Conservation (phyloP, 2,329 filamentous ascomycete genomes). For the Neonectria magnoliae region DNA sequence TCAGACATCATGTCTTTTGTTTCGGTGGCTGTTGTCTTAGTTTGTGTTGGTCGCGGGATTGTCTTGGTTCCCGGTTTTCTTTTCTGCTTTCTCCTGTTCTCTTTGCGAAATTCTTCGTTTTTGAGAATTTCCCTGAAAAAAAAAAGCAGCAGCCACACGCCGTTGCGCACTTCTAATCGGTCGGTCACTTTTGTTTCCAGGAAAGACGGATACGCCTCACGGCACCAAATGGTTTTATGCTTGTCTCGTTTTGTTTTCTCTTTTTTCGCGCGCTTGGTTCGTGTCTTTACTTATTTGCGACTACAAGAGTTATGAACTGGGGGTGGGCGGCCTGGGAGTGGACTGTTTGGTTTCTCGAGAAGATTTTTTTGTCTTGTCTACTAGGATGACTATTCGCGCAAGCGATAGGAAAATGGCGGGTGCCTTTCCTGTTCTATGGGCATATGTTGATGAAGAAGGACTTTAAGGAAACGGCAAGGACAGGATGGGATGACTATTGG, state of each 20-base stretch:
- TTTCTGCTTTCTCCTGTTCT: slow-evolving; percentile 28
- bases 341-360: slow-evolving; percentile 9
- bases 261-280: slow-evolving; percentile 28
- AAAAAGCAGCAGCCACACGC: slow-evolving; percentile 33
- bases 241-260: slow-evolving; percentile 17
- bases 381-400: slow-evolving; percentile 26
- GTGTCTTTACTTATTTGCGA: slow-evolving; percentile 21
- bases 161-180: slow-evolving; percentile 39
- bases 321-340: slow-evolving; percentile 4
- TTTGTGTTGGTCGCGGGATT: slow-evolving; percentile 28
- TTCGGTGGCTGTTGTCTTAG: slow-evolving; percentile 21
- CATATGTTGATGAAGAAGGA: slow-evolving; percentile 18
- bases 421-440: not conserved
- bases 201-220: slow-evolving; percentile 53
- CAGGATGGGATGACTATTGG: slow-evolving; percentile 8
- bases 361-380: slow-evolving; percentile 21
- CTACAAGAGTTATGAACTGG: slow-evolving; percentile 13
- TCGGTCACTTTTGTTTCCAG: slow-evolving; percentile 43
- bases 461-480: slow-evolving; percentile 12
- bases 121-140: slow-evolving; percentile 28
- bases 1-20: slow-evolving; percentile 30
- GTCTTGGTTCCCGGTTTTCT: slow-evolving; percentile 13
- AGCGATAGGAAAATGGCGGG: slow-evolving; percentile 21
- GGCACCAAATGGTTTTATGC: slow-evolving; percentile 47
- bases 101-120: not conserved